Evolutionary conservation across 257 asterid species (phyloP).

Genomic region (Rauvolfia tetraphylla): DNA sequence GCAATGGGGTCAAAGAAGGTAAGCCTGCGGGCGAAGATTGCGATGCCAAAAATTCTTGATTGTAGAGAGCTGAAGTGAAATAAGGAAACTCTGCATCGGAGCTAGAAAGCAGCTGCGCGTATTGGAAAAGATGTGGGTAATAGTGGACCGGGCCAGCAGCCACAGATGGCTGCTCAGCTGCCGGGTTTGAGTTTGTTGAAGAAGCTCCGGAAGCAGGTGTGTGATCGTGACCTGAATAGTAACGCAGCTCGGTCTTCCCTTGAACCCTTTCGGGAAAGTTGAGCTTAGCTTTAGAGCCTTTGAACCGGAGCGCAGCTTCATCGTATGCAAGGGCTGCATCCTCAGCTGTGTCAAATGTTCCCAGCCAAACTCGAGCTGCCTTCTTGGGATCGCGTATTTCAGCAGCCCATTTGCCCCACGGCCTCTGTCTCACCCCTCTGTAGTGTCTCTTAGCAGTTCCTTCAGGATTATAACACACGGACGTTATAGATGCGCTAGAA

Average conservation of each 20-base stretch:
- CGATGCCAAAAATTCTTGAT: conserved; percentile 13
- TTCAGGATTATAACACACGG: background rate
- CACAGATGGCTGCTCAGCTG: background rate
- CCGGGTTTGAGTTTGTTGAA: background rate
- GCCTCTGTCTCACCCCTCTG: conserved; percentile 82
- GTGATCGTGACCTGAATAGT: background rate
- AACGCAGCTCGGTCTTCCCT: conserved; percentile 19
- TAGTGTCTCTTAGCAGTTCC: conserved; percentile 50
- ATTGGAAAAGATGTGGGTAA: conserved; percentile 64
- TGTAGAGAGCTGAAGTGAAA: conserved; percentile 43
- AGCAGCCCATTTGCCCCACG: conserved; percentile 97
- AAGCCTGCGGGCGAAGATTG: background rate
- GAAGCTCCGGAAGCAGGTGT: background rate
- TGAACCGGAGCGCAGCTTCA: conserved; percentile 77
- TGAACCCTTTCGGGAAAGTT: conserved; percentile 74
- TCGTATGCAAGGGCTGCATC: conserved; percentile 92
- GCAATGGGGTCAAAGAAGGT: background rate
- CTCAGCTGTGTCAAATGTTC: conserved; percentile 83
- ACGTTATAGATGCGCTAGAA: background rate
- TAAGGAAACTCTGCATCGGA: conserved; percentile 60
- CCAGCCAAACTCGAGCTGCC: conserved; percentile 85
- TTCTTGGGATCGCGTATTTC: conserved; percentile 79
- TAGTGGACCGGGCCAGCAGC: conserved; percentile 17
- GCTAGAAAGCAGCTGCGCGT: conserved; percentile 68
- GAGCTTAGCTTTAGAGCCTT: conserved; percentile 84